phyloP scores from a whole-genome alignment of 2,329 filamentous ascomycete species.

The Penicillium sp. region DNA sequence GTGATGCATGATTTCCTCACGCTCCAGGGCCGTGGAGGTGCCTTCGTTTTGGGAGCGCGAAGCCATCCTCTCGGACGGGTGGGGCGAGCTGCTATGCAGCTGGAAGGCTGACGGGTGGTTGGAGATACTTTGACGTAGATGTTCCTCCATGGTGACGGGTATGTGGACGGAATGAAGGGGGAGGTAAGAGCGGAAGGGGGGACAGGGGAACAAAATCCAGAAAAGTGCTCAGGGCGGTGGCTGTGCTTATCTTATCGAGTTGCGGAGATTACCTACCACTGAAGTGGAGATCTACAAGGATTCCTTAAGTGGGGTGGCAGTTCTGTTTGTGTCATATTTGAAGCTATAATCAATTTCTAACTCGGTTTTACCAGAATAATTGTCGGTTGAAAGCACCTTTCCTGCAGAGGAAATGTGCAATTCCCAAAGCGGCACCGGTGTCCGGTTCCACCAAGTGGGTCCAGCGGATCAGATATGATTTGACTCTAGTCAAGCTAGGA shows the following conservation, averaged over 20 bases:
- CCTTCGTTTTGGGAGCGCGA: constrained; percentile 32
- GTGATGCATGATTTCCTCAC: constrained; percentile 22
- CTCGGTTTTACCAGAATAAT: neutral
- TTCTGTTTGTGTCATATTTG: neutral
- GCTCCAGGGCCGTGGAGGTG: constrained; percentile 45
- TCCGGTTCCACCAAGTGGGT: neutral
- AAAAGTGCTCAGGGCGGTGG: neutral
- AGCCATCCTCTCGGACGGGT: constrained; percentile 22
- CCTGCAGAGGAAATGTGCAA: no score
- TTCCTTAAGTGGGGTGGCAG: neutral
- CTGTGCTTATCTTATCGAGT: constrained; percentile 17
- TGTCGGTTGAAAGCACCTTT: neutral
- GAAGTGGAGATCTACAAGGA: neutral
- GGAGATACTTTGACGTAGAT: constrained; percentile 29
- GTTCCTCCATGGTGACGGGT: constrained; percentile 26
- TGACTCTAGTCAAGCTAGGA: neutral
- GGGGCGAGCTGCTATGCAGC: constrained; percentile 23
- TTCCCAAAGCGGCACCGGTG: neutral
- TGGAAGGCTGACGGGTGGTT: constrained; percentile 29
- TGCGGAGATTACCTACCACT: neutral
- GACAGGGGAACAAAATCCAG: neutral
- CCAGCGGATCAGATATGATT: neutral
- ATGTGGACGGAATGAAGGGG: constrained; percentile 1
- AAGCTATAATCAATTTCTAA: no score
- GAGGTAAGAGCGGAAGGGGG: constrained; percentile 1